Base-by-base conservation (phyloP, 768 basidiomycete species). In the Leucosporidium yakuticum region DNA sequence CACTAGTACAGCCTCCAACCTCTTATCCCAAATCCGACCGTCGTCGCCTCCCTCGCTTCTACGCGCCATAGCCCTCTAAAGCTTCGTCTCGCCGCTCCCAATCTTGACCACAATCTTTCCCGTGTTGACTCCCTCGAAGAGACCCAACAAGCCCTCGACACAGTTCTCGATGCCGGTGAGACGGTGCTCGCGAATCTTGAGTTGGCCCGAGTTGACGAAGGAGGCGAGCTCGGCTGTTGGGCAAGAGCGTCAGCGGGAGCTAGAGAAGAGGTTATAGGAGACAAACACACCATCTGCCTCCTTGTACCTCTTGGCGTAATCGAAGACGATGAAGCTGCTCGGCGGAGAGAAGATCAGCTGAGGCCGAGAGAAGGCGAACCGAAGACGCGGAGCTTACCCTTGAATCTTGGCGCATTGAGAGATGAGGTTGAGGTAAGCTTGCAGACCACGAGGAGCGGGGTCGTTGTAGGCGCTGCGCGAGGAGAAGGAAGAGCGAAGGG, bases 121-220 rank as follows among this genome's bases (percentile, higher is more conserved):
- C 0, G 83, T 87, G 75, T 92, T 92, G 4, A 81, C 87, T 32
- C 91, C 90, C 19, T 79, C 83, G 79, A 85, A 93, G 17, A 94
- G 79, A 0, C 60, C 68, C 12, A 60, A 44, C n/a, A 70, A 63
- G 20, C 86, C 84, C 71, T 89, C 85, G 54, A 91, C 78, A 4
- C 89, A 89, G 60, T 88, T 81, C 0, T 91, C 84, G 49, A 92
- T 79, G 74, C 92, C 90, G 53, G 29, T 31, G 6, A 54, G 5
- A 51, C n/a, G 47, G 44, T 72, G 73, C 61, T 73, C 72, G 19
- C 86, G 88, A 21, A 87, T 82, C 77, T 90, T 88, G 66, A 94
- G 79, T n/a, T 85, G 83, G 9, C 90, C 89, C 31, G 85, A 84
- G 25, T 78, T 77, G 23, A 93, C 79, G 69, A 84, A 86, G 31